Percentiles rank a stretch among this genome's conserved stretches.
Conservation (phyloP, 331 rosid genomes). For the Rosa hybrid region DNA sequence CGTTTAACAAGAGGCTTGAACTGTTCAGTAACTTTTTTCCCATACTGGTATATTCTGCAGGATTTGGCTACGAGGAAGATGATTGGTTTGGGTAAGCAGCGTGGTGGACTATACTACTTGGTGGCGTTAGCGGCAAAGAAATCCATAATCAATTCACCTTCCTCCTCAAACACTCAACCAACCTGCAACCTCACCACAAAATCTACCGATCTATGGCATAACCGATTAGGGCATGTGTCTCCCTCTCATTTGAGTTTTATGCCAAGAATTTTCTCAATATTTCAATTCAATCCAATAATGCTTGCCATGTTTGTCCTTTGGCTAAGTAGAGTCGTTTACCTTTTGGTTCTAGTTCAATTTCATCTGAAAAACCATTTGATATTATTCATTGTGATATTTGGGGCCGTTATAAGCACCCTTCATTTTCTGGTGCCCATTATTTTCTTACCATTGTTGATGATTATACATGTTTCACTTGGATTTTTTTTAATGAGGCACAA, state of each 20-base stretch:
- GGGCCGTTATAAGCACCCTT: background rate
- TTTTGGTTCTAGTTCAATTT: too few species aligned
- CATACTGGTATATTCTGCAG: background rate
- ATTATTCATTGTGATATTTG: background rate
- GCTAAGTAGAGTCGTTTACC: too few species aligned
- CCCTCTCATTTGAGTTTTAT: background rate
- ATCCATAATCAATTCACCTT: too few species aligned
- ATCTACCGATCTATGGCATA: background rate
- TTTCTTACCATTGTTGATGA: background rate
- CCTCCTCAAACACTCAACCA: background rate
- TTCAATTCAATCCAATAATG: too few species aligned
- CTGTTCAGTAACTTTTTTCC: background rate
- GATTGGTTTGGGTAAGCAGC: slow-evolving; percentile 2
- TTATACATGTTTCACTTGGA: background rate
- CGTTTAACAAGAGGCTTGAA: background rate
- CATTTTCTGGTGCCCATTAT: background rate
- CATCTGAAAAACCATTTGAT: background rate
- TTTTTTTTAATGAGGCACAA: background rate
- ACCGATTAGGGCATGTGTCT: background rate
- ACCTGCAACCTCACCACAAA: background rate
- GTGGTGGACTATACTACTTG: background rate
- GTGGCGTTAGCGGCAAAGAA: too few species aligned
- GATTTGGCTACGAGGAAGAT: background rate
- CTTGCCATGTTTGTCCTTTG: too few species aligned
- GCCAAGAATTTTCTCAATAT: too few species aligned